Evolutionary conservation across 2,329 filamentous ascomycete genomes (phyloP), one percentile per base, ranked within the genome.

Genomic region (Epicoccum nigrum): DNA sequence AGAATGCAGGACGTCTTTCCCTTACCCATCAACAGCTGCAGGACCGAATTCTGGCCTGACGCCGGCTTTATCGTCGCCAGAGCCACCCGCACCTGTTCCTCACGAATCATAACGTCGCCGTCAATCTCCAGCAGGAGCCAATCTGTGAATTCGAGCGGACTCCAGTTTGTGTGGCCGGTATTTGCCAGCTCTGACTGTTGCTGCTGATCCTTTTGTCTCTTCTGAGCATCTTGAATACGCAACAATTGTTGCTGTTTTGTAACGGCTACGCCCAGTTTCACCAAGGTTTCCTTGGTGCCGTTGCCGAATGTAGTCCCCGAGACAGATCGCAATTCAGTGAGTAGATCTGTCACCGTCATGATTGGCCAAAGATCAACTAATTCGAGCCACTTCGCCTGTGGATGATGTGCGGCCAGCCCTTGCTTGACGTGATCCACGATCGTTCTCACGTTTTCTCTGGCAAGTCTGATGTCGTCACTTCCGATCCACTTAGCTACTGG

Each of bases 101-200:
- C 73, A 0, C 87, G 80, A 44, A 90, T 84, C 21, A 86, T 74
- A 2, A 90, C 68, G 51, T 87, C 79, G 0, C 80, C 76, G 43
- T 90, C 87, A 12, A 90, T 80, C 55, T 90, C 86, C 0, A 90
- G 69, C 0, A 90, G 72, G 0, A 90, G 65, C 82, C 85, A 88
- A 59, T 90, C 86, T 0, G 84, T 76, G 25, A 79, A 67, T 0
- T 82, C 69, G 0, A 65, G n/a, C 0, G 83, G 80, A 2, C 74
- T 62, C 86, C 86, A 88, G 23, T 85, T 76, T 0, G 60, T 63
- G 59, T 88, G 85, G 0, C 82, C 84, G 0, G 28, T 1, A 19
- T 81, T 83, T 0, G 47, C 50, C 11, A 67, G 57, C 52, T 86
- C 83, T 4, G 81, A 77, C 1, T 58, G 13, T 1, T 63, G 59